A percentile compares a stretch with the other conserved stretches of the same genome.
These are phyloP conservation scores for Rhizoclosmatium globosum DNA, from an alignment of 192 early-diverging fungal species.

Conservation along the genomic window DNA sequence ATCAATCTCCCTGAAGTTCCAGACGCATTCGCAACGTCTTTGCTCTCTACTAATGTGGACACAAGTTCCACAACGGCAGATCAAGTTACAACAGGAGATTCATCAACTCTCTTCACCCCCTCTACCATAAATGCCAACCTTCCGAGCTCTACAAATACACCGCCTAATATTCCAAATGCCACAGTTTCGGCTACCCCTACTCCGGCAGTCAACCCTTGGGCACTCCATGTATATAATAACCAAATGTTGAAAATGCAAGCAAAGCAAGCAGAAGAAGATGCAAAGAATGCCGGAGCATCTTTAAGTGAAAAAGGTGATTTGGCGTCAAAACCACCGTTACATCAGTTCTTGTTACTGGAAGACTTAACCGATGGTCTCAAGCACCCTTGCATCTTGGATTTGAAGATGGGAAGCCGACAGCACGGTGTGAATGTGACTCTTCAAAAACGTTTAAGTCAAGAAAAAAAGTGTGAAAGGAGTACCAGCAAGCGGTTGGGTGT, in stretches of 20 bases:
- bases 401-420: slow-evolving; percentile 99
- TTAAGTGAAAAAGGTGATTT: not conserved
- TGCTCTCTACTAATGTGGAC: not conserved
- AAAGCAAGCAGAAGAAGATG: slow-evolving; percentile 6
- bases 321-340: slow-evolving; percentile 33
- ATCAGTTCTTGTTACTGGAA: slow-evolving; percentile 92
- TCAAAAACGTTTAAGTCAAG: slow-evolving; percentile 88
- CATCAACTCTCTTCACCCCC: not conserved
- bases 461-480: slow-evolving; percentile 88
- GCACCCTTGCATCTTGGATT: slow-evolving; percentile 93
- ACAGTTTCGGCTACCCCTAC: not conserved
- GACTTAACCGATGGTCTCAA: slow-evolving; percentile 91
- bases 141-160: not conserved
- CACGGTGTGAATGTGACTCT: slow-evolving; percentile 88
- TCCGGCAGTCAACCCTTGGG: slow-evolving; percentile 56
- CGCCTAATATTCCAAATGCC: not conserved
- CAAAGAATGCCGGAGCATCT: not conserved
- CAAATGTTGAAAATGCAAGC: slow-evolving; percentile 43
- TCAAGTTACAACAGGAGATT: not conserved
- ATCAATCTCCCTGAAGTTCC: not conserved
- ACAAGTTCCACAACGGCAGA: not conserved
- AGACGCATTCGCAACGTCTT: slow-evolving; percentile 2
- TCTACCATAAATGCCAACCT: not conserved
- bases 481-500: slow-evolving; percentile 94
- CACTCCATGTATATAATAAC: slow-evolving; percentile 55